Evolutionary conservation across 805 yeast species (phyloP), one percentile per base, ranked within the genome.

Genomic region (Suhomyces sp.): DNA sequence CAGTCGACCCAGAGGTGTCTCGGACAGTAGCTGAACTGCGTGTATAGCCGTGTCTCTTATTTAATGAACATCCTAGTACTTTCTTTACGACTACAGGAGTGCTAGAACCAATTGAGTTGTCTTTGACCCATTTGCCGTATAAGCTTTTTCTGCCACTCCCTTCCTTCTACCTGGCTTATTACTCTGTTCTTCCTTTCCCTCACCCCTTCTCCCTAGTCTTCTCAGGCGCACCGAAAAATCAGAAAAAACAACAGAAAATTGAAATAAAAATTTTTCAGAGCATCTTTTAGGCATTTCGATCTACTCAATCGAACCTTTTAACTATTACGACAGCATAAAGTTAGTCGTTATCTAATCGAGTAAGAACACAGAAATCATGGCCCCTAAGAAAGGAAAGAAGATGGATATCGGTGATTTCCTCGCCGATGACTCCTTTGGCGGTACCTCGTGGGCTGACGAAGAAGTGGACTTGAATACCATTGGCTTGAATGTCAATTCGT

Each of bases 371-470:
- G 22, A 15, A 19, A 47, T 36, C 50, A 55, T 58, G 69, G 71
- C 70, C 60, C 71, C 72, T 58, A 78, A 78, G 53, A 85, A 85
- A 67, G 79, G 76, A 54, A 79, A 80, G 58, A 89, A 85, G 76
- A 88, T 90, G 94, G 93, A 88, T 79, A 82, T 91, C 73, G 86
- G 84, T 68, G 84, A 92, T 71, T 91, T 91, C 80, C 81, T 89
- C 68, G 83, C 85, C 63, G 94, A 88, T 72, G 88, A 85, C 50
- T 70, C 86, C 41, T 81, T 84, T 61, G 90, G 88, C 46, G 84
- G 83, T 48, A 83, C 86, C 49, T 84, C 90, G 31, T 89, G 96
- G 96, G 94, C 91, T 47, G 96, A 89, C 64, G 94, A 86, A 57
- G 84, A 84, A 61, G 82, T 88, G 59, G 94, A 88, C 72, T 77